These are phyloP conservation scores for Pleurotus cornucopiae DNA, from an alignment of 768 basidiomycete genomes.

Conservation along the genomic window DNA sequence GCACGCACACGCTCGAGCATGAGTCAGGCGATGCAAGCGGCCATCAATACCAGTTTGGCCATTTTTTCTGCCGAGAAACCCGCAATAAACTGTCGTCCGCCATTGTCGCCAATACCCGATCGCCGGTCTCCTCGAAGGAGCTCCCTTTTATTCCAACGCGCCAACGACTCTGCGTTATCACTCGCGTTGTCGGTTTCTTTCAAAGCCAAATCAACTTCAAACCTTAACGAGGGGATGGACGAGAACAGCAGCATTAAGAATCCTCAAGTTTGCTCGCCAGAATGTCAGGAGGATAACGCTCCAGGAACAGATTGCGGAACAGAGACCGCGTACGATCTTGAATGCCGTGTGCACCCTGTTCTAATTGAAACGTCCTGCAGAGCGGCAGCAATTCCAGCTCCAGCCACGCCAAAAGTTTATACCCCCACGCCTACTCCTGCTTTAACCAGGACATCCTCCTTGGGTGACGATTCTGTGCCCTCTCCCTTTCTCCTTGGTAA, in stretches of 20 bases:
- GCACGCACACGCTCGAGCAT: slow-evolving; percentile 6
- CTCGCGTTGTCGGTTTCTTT: slow-evolving; percentile 2
- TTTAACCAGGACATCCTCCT: background rate
- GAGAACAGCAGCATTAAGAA: background rate
- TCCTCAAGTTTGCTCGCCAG: no score
- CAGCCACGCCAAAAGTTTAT: background rate
- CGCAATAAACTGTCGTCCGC: background rate
- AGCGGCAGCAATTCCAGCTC: background rate
- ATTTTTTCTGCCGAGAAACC: background rate
- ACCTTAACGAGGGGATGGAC: background rate
- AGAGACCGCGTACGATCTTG: no score
- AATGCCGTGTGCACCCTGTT: no score
- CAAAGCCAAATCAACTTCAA: background rate
- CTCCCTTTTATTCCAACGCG: background rate
- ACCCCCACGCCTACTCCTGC: background rate
- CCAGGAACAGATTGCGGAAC: no score
- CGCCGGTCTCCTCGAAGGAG: background rate
- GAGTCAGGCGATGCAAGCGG: slow-evolving; percentile 11
- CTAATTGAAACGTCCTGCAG: no score
- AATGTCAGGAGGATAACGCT: no score
- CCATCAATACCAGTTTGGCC: slow-evolving; percentile 10
- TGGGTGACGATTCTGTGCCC: background rate
- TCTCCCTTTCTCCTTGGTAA: slow-evolving; percentile 61
- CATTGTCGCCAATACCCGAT: no score
- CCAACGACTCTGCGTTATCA: slow-evolving; percentile 1